Base-by-base conservation (phyloP, 257 asterid species). In the Forsythia suspensa region DNA sequence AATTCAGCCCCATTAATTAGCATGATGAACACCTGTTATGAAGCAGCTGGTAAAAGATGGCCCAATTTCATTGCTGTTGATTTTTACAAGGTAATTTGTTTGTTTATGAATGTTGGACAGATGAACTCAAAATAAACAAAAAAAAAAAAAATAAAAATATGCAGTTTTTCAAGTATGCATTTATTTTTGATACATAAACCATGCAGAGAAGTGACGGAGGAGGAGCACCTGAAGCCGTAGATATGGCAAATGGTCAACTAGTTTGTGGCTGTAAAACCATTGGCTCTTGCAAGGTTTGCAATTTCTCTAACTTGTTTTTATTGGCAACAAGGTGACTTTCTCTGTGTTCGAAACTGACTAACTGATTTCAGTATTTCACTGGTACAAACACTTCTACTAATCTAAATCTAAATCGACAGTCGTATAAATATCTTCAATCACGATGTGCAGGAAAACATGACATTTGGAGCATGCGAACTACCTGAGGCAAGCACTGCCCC, bases 181-280 rank as follows among this genome's bases (percentile, higher is more conserved):
- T 9, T 2, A 40, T 38, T 34, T 65, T 11, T 3, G 37, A 46
- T 75, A 71, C 9, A 55, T 71, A 75, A 40, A 70, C 70, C 70
- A 76, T 81, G 84, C 89, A 94, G 99, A 96, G 98, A 90, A 96
- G 99, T 78, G 94, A 94, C 80, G 99, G 97, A 75, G 98, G 97
- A 61, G 99, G 99, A 82, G 96, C 96, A 29, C 72, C 96, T 70
- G 92, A 87, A 76, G 98, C 96, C 61, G 92, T 91, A 43, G 97
- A 96, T 79, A 83, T 46, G 76, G 95, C 96, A n/a, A 96, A 94
- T 73, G 97, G 97, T 9, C 92, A 90, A 71, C 83, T 86, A 12
- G 82, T 91, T 42, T 96, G 99, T 68, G 98, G 99, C 69, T 96
- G 99, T 92, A 80, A 87, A 34, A 79, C 82, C 80, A 80, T 96